Base-by-base conservation (phyloP, 1,284 basidiomycete genomes). In the Ustilago curta region DNA sequence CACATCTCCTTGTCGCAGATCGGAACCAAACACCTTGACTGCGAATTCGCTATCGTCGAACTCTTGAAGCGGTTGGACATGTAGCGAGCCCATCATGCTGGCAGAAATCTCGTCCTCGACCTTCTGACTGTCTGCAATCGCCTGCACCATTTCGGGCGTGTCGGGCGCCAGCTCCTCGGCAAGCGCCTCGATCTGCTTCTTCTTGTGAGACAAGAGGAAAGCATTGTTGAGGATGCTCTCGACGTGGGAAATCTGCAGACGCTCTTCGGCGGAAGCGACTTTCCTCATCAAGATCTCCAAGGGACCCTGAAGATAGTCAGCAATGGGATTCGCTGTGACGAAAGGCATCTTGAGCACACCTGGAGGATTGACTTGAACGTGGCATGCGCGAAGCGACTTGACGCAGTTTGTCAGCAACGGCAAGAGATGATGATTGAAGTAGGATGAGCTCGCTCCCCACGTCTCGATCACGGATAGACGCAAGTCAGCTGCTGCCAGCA, bases 241-340 rank as follows among this genome's bases (percentile, higher is more conserved):
- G 18, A 70, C 59, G 37, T 70, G 62, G 4, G 62, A 66, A 43
- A 66, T 70, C 29, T 75, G 62, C 29, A 75, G 37, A 29, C 67
- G 62, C 19, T 70, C 63, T 39, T 75, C 71, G 6, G 52, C 67
- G 0, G 61, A 53, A 6, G 66, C 67, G 3, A 75, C 52, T 32
- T 62, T 70, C n/a, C 63, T 39, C 71, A 75, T 70, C 19, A 75
- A 56, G 19, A 75, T 70, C 40, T 75, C 71, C 31, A 65, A 70
- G 1, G 71, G 66, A 8, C 71, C 67, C 25, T 75, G 71, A 8
- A 75, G 45, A 31, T 70, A 66, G 59, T 60, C 56, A n/a, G 67
- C 61, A 35, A 67, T 58, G 3, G 71, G 48, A 19, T 70, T 75
- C 29, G 71, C 71, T 19, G 67, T 66, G 19, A 59, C 43, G 48